Base-by-base conservation (phyloP, 768 basidiomycete species). In the Suillus subaureus region DNA sequence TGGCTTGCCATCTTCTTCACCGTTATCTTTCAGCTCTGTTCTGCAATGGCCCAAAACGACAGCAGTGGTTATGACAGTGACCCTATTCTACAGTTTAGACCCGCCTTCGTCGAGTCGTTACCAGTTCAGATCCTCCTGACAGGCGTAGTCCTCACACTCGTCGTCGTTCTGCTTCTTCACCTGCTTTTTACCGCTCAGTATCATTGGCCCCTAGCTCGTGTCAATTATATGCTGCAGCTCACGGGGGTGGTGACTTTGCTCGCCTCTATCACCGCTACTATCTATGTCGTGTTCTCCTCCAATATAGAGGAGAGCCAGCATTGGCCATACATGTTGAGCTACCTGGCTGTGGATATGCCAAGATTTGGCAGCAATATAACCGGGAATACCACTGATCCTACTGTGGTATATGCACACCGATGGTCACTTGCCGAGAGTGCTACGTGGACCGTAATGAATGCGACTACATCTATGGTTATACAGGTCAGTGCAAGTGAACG, bases 301-400 rank as follows among this genome's bases (percentile, higher is more conserved):
- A 80, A 89, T 1, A 76, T 85, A 4, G 70, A 79, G 3, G 87
- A 91, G 72, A 93, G 91, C 70, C 82, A 85, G 68, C 79, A 81
- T 49, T 97, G 95, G 95, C 96, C 97, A 0, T 99, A 95, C 77
- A 97, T 97, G 93, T 87, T 98, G 47, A 91, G 90, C 71, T 99
- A 97, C 72, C 84, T 98, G 63, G 89, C 93, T 8, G 87, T 96
- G 43, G 83, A 87, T 66, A 87, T 96, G 21, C 72, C 81, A 26
- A 79, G 79, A 61, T 66, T 72, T 21, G 72, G 77, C 42, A 61
- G 69, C 12, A 71, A 73, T 2, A 71, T 71, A 7, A 15, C 61
- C 0, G 0, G 18, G 28, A 72, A 68, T 47, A 45, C 73, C 0
- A 67, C 64, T 0, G 75, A 76, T 65, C 75, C 75, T 54, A 68